Base-by-base conservation (phyloP, 768 basidiomycete species). In the Russula vinacea region DNA sequence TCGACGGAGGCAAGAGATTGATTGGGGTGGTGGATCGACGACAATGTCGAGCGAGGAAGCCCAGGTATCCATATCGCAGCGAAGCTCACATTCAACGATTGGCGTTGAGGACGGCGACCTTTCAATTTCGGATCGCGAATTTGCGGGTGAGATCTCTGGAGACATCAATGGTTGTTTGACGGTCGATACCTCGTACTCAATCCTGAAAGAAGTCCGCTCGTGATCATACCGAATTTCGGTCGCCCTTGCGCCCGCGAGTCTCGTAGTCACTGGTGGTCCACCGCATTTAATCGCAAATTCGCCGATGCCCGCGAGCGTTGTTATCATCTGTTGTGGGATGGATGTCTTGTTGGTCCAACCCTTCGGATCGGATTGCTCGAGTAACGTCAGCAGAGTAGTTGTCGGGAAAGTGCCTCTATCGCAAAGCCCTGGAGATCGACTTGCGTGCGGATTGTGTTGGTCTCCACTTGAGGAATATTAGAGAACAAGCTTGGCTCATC, bases 351-450 rank as follows among this genome's bases (percentile, higher is more conserved):
- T 94, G 6, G 92, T 87, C 95, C 96, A 98, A 52, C 94, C 94
- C 75, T 95, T 92, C 7, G 94, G 94, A 73, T 99, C 96, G 13
- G 92, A 94, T 74, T 98, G 97, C 71, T 98, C 96, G 5, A 99
- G 82, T 1, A 99, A 78, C 0, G 94, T 97, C 65, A 99, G 85
- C 13, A 91, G 84, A 0, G 95, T 97, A 2, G 97, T 98, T 2
- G 86, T 98, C 0, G 96, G 97, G 95, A 98, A 10, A 99, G 79
- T 0, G 90, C 84, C 75, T 98, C 96, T 69, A 99, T 94, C 0
- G 96, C 92, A 92, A 95, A 98, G 53, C 96, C 97, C 76, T 94
- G 94, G n/a, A 99, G 79, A 73, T 97, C 94, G n/a, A 96, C 88
- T 74, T 98, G 95, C 0, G 92, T 92, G 8, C 95, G 89, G 66